Base-by-base conservation (phyloP, 495 filamentous ascomycete species). In the Penicillium coffeae region DNA sequence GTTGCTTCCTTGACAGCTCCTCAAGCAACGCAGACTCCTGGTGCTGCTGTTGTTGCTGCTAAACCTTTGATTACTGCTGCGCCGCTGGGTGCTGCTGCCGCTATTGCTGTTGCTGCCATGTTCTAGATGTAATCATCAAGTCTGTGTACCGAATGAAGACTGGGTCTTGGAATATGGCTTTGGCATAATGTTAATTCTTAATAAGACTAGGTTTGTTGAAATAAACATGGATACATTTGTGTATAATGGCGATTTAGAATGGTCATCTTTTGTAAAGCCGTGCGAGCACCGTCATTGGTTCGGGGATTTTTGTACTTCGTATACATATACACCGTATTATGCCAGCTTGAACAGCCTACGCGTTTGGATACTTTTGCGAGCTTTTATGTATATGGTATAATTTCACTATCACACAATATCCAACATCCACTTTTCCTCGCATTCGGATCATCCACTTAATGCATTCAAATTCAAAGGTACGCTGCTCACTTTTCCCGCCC, bases 401-500 rank as follows among this genome's bases (percentile, higher is more conserved):
- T 50, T 56, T 54, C 49, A 54, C 60, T 64, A 55, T 50, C 19
- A 58, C 61, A 62, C 46, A 48, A 56, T 55, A 56, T 60, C 51
- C 51, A 58, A 55, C 53, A 55, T 54, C 57, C 41, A 52, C 58
- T 56, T 20, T 56, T 49, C 51, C 25, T 55, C 52, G 51, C 53
- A 51, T 45, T 48, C 38, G 8, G 25, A 40, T 59, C 51, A 73
- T 19, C 62, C 64, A 42, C 59, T 59, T 51, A 71, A 59, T 38
- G 65, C 60, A 49, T 73, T 79, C 61, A 98, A 69, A 72, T 98
- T 88, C 59, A 97, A 75, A 34, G 93, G 93, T 34, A 98, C 90
- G 72, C 87, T 95, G 68, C 89, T 96, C 18, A 89, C 92, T 62
- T 91, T 79, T 8, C 93, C 93, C 20, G 92, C 93, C 34, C 91